Conservation (phyloP, 1,284 basidiomycete genomes). For the Ganoderma meredithae region DNA sequence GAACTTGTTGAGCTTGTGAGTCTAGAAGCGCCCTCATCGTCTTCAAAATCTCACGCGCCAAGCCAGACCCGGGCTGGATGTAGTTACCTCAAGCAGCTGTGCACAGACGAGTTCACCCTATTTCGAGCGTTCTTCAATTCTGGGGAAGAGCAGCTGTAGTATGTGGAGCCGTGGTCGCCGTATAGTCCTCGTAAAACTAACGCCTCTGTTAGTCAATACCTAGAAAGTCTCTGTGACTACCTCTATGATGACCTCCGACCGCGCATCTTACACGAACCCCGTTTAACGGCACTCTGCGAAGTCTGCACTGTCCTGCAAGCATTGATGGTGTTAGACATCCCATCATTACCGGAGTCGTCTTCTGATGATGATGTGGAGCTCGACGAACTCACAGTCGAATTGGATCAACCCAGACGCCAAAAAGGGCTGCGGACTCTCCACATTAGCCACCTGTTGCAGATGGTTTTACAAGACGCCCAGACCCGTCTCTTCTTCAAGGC, state of each 20-base stretch:
- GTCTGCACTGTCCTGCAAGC: constrained; percentile 95
- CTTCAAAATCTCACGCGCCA: constrained; percentile 9
- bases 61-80: constrained; percentile 86
- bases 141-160: constrained; percentile 88
- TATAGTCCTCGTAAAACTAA: constrained; percentile 13
- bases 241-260: constrained; percentile 94
- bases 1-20: constrained; percentile 88
- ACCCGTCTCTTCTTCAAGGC: constrained; percentile 94
- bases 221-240: constrained; percentile 91
- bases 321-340: constrained; percentile 88
- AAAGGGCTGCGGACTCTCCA: constrained; percentile 63
- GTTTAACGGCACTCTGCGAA: constrained; percentile 86
- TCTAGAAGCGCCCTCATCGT: constrained; percentile 18
- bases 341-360: constrained; percentile 45
- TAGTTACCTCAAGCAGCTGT: constrained; percentile 89
- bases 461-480: constrained; percentile 94
- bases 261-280: constrained; percentile 90
- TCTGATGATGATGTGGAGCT: constrained; percentile 47
- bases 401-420: constrained; percentile 42
- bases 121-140: constrained; percentile 88
- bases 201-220: constrained; percentile 66
- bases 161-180: constrained; percentile 43
- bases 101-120: constrained; percentile 86
- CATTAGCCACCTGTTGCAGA: constrained; percentile 79
- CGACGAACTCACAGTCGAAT: constrained; percentile 52